These are phyloP conservation scores for Bipolaris oryzae DNA, from an alignment of 2,329 filamentous ascomycete genomes.

Conservation along the genomic window DNA sequence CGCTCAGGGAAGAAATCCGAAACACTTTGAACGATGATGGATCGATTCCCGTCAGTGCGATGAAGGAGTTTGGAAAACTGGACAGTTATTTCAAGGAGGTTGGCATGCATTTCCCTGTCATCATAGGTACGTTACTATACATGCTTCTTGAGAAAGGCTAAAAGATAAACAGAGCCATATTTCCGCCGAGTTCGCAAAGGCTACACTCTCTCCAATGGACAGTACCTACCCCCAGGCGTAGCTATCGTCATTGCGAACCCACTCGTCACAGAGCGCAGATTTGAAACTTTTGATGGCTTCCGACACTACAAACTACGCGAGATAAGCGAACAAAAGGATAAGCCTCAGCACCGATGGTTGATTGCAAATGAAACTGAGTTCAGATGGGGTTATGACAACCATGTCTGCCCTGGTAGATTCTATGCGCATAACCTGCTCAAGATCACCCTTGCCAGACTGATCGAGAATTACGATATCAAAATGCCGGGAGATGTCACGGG, in stretches of 20 bases:
- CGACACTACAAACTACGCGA: constrained; percentile 39
- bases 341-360: constrained; percentile 39
- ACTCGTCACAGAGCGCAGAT: constrained; percentile 32
- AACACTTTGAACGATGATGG: constrained; percentile 46
- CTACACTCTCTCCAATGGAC: constrained; percentile 61
- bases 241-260: constrained; percentile 35
- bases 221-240: constrained; percentile 50
- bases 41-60: constrained; percentile 31
- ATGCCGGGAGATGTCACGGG: constrained; percentile 18
- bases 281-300: constrained; percentile 40
- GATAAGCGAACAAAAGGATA: constrained; percentile 22
- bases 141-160: neutral
- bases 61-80: constrained; percentile 44
- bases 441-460: constrained; percentile 35
- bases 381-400: constrained; percentile 36
- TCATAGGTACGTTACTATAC: neutral
- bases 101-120: constrained; percentile 1
- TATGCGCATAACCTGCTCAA: constrained; percentile 43
- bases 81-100: constrained; percentile 46
- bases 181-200: constrained; percentile 58
- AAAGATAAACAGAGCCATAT: constrained; percentile 48
- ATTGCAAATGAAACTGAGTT: constrained; percentile 32
- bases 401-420: constrained; percentile 42
- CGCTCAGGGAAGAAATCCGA: constrained; percentile 50
- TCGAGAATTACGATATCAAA: constrained; percentile 37